Base-by-base conservation (phyloP, 2,329 filamentous ascomycete genomes). In the Claviceps sp. region DNA sequence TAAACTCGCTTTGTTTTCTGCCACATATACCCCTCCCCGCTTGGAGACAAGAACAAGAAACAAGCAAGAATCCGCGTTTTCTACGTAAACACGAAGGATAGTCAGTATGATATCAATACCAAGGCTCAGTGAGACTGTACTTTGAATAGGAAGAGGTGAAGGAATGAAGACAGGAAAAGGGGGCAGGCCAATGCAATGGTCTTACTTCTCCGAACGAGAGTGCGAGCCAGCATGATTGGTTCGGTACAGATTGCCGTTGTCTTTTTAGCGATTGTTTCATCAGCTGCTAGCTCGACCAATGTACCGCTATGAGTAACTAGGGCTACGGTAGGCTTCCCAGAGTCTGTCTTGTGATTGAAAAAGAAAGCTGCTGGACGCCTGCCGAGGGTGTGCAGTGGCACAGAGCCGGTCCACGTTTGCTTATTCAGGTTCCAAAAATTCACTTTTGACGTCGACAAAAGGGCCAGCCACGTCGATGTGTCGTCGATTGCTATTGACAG, bases 401-500 rank as follows among this genome's bases (percentile, higher is more conserved):
- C 64, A 1, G 69, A 71, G n/a, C 75, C 70, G 0, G 75, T 74
- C 73, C 84, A 84, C 11, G 67, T 68, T 46, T 74, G 73, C 40
- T 79, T 70, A 16, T 68, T 65, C 4, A 86, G 68, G 56, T 79
- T 78, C 80, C 85, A 90, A 4, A 88, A 60, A 17, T 77, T 67
- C 13, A 86, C 74, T 37, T 20, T 52, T 23, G 52, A 49, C 5
- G 75, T 72, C 8, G 82, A 82, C 34, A 86, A 68, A 4, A 89
- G 68, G 1, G 84, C 85, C 36, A 88, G 68, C 75, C 80, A 83
- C 42, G 73, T 77, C 2, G 81, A 82, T 14, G 72, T 71, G 36
- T 78, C 75, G 53, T 88, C 82, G 36, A 88, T 76, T 0, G 82
- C 74, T 59, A 85, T 74, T 2, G 79, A 78, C 29, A 82, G 62